Percentiles rank a stretch among this genome's conserved stretches.
These are phyloP conservation scores for Dichotomopilus funicola DNA, from an alignment of 2,329 filamentous ascomycete genomes.

Conservation along the genomic window DNA sequence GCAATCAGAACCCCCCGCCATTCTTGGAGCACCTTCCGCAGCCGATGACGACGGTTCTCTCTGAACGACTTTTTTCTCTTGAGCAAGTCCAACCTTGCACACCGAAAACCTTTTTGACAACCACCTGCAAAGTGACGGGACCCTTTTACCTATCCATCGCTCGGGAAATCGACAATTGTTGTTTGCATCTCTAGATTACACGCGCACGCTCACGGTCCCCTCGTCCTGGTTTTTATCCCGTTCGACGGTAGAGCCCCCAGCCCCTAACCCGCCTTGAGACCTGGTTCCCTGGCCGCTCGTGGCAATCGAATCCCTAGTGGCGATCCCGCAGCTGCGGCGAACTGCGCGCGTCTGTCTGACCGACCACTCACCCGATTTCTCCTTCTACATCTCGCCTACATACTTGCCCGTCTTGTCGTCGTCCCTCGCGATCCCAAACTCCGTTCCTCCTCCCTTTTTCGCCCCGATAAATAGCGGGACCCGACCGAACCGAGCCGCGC, in stretches of 20 bases:
- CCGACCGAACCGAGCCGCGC: neutral
- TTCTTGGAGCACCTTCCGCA: conserved; percentile 4
- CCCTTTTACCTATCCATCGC: neutral
- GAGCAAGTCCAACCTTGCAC: neutral
- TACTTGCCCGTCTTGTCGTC: neutral
- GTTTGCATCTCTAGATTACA: too few relatives aligned
- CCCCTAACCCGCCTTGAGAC: neutral
- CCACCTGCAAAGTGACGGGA: neutral
- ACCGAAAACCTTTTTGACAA: neutral
- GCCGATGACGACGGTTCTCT: conserved; percentile 11
- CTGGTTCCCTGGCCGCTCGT: conserved; percentile 1
- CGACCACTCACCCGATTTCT: neutral
- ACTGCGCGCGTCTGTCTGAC: neutral
- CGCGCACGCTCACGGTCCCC: too few relatives aligned
- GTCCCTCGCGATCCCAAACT: neutral
- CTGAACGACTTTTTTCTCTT: conserved; percentile 1
- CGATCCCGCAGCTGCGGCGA: neutral
- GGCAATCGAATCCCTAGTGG: conserved; percentile 2
- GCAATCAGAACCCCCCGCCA: conserved; percentile 2
- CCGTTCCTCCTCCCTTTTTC: neutral
- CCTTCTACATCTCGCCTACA: neutral
- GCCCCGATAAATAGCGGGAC: neutral
- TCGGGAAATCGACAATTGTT: neutral
- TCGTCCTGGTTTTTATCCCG: neutral
- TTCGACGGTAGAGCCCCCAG: neutral